Base-by-base conservation (phyloP, 1,284 basidiomycete genomes). In the Coniferiporia sulphurascens region DNA sequence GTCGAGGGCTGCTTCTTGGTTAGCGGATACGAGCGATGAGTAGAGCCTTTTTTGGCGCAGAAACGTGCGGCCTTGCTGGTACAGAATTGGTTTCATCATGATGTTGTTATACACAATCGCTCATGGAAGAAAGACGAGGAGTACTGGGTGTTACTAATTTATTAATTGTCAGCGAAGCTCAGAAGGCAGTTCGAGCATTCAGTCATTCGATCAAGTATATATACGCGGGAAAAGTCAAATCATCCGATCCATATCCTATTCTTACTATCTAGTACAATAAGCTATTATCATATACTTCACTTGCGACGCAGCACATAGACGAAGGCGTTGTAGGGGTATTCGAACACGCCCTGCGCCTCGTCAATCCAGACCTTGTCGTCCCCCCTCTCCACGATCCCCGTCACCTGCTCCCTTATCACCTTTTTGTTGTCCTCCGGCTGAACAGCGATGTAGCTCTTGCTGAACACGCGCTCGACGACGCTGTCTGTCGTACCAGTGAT, bases 391-490 rank as follows among this genome's bases (percentile, higher is more conserved):
- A 88, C 64, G 52, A 89, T 83, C 1, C 66, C 74, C 46, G 73
- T 72, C 46, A 89, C 68, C 48, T 79, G 76, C 13, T 75, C 65
- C 19, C 70, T 67, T n/a, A 88, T 76, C 48, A 74, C 73, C 17
- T 70, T 68, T 69, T 81, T 85, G 61, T 83, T 78, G 1, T 81
- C 78, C 0, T 78, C 75, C 1, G 79, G 72, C 19, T 88, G 74
- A 10, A 87, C 66, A 0, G 83, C 74, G 44, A 90, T 82, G 67
- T 89, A 91, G 67, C 88, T 90, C 74, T 90, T 91, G 73, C 83
- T 90, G 56, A 72, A 74, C 0, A 82, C 86, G 53, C 89, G 76
- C 57, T 87, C 74, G n/a, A 83, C 69, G 10, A 79, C 81, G 19
- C 74, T 75, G n/a, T 84, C 73, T 32, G 74, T 70, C 1, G 80